phyloP scores from a whole-genome alignment of 768 basidiomycete species.

The Phanerochaete carnosa region DNA sequence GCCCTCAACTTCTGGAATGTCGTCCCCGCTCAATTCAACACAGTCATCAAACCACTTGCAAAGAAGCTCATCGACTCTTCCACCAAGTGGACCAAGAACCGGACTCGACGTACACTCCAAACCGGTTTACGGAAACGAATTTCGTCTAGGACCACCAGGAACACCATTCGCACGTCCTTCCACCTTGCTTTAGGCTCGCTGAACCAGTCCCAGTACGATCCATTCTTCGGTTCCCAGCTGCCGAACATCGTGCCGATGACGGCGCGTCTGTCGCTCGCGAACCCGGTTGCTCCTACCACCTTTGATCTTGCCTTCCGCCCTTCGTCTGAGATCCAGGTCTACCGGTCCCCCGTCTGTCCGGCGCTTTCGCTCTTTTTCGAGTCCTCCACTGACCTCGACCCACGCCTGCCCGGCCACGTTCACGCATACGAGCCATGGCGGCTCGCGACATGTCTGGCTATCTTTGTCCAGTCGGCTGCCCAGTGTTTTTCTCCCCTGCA shows the following conservation, averaged over 20 bases:
- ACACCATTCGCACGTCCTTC: not conserved
- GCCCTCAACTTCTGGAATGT: not conserved
- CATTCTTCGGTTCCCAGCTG: not conserved
- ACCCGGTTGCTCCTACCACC: not conserved
- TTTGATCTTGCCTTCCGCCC: not conserved
- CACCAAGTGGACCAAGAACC: not conserved
- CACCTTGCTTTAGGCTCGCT: not conserved
- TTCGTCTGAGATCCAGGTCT: not conserved
- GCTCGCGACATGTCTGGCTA: not conserved
- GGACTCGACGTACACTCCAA: not conserved
- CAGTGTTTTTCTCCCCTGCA: not conserved
- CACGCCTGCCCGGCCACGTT: not conserved
- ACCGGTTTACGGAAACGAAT: not conserved
- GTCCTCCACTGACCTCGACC: not conserved
- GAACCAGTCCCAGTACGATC: not conserved
- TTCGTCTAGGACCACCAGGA: not conserved
- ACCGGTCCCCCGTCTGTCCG: not conserved
- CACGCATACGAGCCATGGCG: not conserved
- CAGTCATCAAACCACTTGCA: not conserved
- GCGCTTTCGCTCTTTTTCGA: not conserved
- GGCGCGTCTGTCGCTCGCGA: not conserved
- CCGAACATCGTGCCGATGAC: not conserved
- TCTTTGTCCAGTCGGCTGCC: not conserved
- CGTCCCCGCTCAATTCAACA: not conserved
- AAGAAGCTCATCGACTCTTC: not conserved